A percentile compares a stretch with the other conserved stretches of the same genome.
These are phyloP conservation scores for Chlorella sorokiniana DNA, from an alignment of 139 green algal species.

Conservation along the genomic window DNA sequence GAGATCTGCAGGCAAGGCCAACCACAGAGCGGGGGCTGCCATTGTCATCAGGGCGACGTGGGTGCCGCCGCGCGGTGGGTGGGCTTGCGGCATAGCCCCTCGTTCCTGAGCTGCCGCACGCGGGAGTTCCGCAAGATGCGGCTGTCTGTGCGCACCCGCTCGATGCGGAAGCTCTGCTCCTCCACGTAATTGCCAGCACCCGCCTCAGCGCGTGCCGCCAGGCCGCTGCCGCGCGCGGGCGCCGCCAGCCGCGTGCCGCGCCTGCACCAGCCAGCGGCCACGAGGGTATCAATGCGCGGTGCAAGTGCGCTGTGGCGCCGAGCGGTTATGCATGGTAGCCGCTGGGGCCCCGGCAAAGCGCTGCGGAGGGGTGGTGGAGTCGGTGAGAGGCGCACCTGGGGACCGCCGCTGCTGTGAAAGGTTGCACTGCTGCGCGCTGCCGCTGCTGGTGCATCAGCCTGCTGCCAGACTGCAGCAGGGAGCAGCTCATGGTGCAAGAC, in stretches of 20 bases:
- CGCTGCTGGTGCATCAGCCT: neutral
- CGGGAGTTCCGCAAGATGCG: neutral
- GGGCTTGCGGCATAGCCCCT: too few relatives aligned
- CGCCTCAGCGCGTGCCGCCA: neutral
- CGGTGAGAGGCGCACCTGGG: neutral
- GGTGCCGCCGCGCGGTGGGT: neutral
- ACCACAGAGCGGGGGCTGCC: neutral
- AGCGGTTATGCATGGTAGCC: neutral
- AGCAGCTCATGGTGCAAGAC: neutral
- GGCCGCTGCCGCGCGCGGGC: neutral
- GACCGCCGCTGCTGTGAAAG: neutral
- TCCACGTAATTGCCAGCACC: constrained; percentile 14
- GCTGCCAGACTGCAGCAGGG: neutral
- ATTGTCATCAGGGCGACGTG: neutral
- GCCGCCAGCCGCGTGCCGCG: neutral
- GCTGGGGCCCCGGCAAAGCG: neutral
- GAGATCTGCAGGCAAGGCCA: constrained; percentile 61
- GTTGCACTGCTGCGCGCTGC: neutral
- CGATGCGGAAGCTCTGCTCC: constrained; percentile 37
- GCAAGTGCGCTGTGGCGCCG: neutral
- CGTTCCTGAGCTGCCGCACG: neutral
- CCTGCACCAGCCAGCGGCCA: neutral
- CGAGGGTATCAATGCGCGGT: neutral
- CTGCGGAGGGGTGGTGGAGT: neutral
- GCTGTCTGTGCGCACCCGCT: constrained; percentile 1